phyloP scores from a whole-genome alignment of 768 basidiomycete genomes.

The Tephrocybe sp. region DNA sequence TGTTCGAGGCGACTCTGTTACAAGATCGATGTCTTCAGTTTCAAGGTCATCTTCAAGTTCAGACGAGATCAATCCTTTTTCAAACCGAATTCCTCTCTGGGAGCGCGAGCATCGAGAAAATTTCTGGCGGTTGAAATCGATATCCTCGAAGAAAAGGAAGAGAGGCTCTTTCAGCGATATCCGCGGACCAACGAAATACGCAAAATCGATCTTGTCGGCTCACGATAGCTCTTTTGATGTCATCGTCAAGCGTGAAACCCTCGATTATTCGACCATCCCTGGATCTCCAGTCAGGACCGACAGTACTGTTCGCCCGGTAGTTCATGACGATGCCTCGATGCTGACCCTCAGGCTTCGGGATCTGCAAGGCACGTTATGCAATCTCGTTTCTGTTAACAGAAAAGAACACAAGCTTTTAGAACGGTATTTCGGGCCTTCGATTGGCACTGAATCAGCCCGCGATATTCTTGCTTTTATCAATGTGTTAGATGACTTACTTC shows the following conservation, averaged over 20 bases:
- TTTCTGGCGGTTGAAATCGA: constrained; percentile 13
- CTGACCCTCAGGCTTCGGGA: constrained; percentile 19
- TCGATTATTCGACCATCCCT: constrained; percentile 19
- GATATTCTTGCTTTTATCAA: constrained; percentile 33
- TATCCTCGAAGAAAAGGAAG: constrained; percentile 23
- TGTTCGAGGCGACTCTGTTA: not conserved
- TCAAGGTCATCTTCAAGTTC: constrained; percentile 9
- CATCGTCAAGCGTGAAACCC: constrained; percentile 32
- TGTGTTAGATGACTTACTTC: constrained; percentile 39
- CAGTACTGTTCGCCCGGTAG: not conserved
- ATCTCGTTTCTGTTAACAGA: not conserved
- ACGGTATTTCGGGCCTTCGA: constrained; percentile 36
- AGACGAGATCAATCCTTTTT: constrained; percentile 11
- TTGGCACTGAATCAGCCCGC: constrained; percentile 39
- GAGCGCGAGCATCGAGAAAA: constrained; percentile 16
- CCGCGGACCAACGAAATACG: constrained; percentile 38
- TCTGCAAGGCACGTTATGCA: constrained; percentile 30
- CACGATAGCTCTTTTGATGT: constrained; percentile 46
- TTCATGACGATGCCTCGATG: not conserved
- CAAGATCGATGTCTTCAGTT: not conserved
- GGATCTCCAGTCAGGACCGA: constrained; percentile 4
- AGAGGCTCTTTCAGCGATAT: constrained; percentile 40
- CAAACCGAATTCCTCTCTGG: constrained; percentile 17
- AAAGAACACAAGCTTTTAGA: constrained; percentile 25
- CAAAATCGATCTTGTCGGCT: constrained; percentile 38